These are phyloP conservation scores for Xanthoceras sorbifolium DNA, from an alignment of 345 rosid genomes.

Conservation along the genomic window DNA sequence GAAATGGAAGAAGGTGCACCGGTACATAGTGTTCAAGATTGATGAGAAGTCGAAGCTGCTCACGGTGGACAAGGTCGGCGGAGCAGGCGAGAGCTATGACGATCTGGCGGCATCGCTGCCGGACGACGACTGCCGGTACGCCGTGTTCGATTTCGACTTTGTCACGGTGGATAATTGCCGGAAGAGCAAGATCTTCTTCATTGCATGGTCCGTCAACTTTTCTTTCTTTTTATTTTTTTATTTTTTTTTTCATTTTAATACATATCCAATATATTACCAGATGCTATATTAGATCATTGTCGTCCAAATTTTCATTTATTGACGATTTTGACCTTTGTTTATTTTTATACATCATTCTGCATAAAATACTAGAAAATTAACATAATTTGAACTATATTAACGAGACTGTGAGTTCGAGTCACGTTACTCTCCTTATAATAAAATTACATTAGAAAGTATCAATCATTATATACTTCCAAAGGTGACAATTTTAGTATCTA, in stretches of 20 bases:
- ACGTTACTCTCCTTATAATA: no score
- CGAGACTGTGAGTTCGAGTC: no score
- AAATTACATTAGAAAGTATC: no score
- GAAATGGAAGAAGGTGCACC: constrained; percentile 91
- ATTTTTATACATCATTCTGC: no score
- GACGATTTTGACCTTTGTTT: background rate
- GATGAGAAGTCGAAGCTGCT: constrained; percentile 85
- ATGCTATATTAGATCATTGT: background rate
- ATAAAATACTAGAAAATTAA: no score
- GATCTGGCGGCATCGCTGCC: constrained; percentile 82
- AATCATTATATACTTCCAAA: no score
- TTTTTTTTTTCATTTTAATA: background rate
- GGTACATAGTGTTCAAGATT: constrained; percentile 91
- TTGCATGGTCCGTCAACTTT: constrained; percentile 65
- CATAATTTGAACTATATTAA: no score
- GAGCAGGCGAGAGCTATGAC: constrained; percentile 75
- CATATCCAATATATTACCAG: background rate
- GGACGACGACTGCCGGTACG: constrained; percentile 83
- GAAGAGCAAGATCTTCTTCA: constrained; percentile 99
- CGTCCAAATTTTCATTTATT: background rate
- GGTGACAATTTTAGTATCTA: no score
- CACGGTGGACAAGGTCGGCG: constrained; percentile 89
- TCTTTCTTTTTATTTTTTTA: background rate
- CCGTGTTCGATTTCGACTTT: constrained; percentile 91
- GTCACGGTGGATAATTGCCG: constrained; percentile 91